Evolutionary conservation across 2,329 filamentous ascomycete genomes (phyloP).

Genomic region (Colletotrichum sp.): DNA sequence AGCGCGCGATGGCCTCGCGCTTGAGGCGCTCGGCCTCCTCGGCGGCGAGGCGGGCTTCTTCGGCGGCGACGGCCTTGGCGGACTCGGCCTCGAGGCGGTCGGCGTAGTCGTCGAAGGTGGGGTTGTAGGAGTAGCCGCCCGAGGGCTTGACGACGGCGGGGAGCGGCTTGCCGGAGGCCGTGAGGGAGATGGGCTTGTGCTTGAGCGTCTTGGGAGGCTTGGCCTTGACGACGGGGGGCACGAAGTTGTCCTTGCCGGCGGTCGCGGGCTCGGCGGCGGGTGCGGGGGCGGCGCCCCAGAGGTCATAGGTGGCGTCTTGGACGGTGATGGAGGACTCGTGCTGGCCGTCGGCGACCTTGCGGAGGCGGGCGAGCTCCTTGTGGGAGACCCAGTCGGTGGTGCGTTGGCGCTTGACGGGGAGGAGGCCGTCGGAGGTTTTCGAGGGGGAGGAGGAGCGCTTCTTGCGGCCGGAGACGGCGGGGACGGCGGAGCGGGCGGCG

Average conservation of each 20-base stretch:
- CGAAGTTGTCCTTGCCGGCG: slow-evolving; percentile 56
- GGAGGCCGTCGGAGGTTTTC: slow-evolving; percentile 74
- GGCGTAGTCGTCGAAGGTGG: slow-evolving; percentile 85
- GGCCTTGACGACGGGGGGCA: slow-evolving; percentile 69
- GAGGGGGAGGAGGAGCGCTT: slow-evolving; percentile 54
- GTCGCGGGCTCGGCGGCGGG: slow-evolving; percentile 33
- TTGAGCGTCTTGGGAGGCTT: slow-evolving; percentile 79
- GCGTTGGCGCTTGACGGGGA: slow-evolving; percentile 77
- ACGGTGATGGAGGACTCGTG: slow-evolving; percentile 59
- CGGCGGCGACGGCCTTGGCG: slow-evolving; percentile 78
- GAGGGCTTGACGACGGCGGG: slow-evolving; percentile 81
- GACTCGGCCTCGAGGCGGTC: slow-evolving; percentile 76
- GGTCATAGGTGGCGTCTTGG: slow-evolving; percentile 75
- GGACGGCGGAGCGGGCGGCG: slow-evolving; percentile 79
- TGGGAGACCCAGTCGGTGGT: slow-evolving; percentile 80
- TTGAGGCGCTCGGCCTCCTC: slow-evolving; percentile 71
- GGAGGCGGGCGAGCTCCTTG: slow-evolving; percentile 82
- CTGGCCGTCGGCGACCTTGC: slow-evolving; percentile 78
- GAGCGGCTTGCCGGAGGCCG: slow-evolving; percentile 80
- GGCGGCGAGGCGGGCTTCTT: slow-evolving; percentile 73
- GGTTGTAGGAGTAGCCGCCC: slow-evolving; percentile 92
- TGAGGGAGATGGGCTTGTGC: slow-evolving; percentile 78
- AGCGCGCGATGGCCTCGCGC: slow-evolving; percentile 70
- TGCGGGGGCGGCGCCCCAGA: slow-evolving; percentile 65
- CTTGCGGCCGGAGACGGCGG: slow-evolving; percentile 80